Conservation (phyloP, 495 filamentous ascomycete species). For the Rostrohypoxylon terebratum region DNA sequence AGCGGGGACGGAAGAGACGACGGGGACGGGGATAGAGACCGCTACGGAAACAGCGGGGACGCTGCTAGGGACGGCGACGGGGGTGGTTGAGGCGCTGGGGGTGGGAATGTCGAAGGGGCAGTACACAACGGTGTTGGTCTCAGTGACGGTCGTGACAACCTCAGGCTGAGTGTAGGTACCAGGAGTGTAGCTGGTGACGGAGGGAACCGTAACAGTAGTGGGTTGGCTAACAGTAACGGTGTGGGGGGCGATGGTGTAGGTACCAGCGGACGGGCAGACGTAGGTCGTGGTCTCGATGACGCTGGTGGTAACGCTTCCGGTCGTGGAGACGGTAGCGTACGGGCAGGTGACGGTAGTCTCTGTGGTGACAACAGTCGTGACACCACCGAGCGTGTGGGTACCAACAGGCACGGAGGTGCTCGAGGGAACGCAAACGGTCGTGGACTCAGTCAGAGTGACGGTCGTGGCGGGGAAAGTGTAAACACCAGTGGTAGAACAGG, state of each 20-base stretch:
- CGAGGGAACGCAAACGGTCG: slow-evolving; percentile 73
- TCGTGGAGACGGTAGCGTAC: slow-evolving; percentile 73
- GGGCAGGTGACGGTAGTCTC: slow-evolving; percentile 80
- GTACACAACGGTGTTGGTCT: slow-evolving; percentile 74
- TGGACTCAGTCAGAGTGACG: slow-evolving; percentile 72
- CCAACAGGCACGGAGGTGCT: slow-evolving; percentile 72
- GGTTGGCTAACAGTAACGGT: slow-evolving; percentile 68
- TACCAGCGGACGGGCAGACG: slow-evolving; percentile 81
- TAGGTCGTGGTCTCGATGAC: slow-evolving; percentile 78
- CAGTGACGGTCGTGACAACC: slow-evolving; percentile 73
- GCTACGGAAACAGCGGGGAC: slow-evolving; percentile 18
- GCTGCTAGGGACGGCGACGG: slow-evolving; percentile 30
- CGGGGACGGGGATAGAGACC: slow-evolving; percentile 18
- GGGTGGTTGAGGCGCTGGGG: slow-evolving; percentile 44
- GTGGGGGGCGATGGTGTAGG: slow-evolving; percentile 81
- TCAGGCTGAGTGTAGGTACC: slow-evolving; percentile 80
- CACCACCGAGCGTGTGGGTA: slow-evolving; percentile 78
- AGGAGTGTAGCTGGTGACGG: slow-evolving; percentile 71
- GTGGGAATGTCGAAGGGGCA: slow-evolving; percentile 72
- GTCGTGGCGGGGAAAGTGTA: slow-evolving; percentile 87
- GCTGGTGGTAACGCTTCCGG: slow-evolving; percentile 73
- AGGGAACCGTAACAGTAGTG: slow-evolving; percentile 73
- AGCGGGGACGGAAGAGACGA: slow-evolving; percentile 21
- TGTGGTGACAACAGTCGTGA: slow-evolving; percentile 77
- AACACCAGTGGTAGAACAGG: slow-evolving; percentile 75